These are phyloP conservation scores for Chlorencoelia australis DNA, from an alignment of 2,329 filamentous ascomycete species.

Conservation along the genomic window DNA sequence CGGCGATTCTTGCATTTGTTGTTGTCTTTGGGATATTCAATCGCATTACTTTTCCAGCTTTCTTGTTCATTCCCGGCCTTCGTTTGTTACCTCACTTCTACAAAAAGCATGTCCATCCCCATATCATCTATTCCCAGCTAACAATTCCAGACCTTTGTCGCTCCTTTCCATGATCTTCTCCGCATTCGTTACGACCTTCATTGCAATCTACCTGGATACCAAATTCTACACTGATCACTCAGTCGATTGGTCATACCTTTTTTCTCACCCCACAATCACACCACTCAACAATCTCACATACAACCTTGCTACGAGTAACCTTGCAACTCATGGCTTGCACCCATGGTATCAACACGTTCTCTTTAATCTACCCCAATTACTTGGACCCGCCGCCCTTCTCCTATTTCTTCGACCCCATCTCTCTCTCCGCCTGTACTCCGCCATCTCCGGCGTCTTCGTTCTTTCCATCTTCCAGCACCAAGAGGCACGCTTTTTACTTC, in stretches of 20 bases:
- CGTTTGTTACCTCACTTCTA: constrained; percentile 77
- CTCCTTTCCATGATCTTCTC: constrained; percentile 55
- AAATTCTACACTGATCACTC: constrained; percentile 63
- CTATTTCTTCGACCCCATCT: constrained; percentile 47
- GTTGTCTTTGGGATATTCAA: constrained; percentile 86
- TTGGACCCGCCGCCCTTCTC: constrained; percentile 58
- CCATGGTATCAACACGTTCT: constrained; percentile 69
- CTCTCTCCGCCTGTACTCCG: constrained; percentile 59
- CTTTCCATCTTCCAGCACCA: constrained; percentile 71
- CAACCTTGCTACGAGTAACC: constrained; percentile 59
- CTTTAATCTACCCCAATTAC: constrained; percentile 59
- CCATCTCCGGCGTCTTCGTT: constrained; percentile 58
- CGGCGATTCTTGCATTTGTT: constrained; percentile 69
- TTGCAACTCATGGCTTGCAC: constrained; percentile 67
- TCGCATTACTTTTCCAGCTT: constrained; percentile 93
- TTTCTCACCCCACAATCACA: constrained; percentile 58
- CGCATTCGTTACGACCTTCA: constrained; percentile 54
- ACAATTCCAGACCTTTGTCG: constrained; percentile 40
- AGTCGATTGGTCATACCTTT: constrained; percentile 54
- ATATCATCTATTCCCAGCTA: constrained; percentile 3
- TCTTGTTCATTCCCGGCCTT: constrained; percentile 73
- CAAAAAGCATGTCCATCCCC: constrained; percentile 48
- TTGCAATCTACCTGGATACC: constrained; percentile 77
- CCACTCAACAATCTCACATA: constrained; percentile 71
- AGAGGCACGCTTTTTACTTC: constrained; percentile 68